A percentile compares a stretch with the other conserved stretches of the same genome.
Conservation (phyloP, 83 land plant genomes). For the Diphasiastrum complanatum region DNA sequence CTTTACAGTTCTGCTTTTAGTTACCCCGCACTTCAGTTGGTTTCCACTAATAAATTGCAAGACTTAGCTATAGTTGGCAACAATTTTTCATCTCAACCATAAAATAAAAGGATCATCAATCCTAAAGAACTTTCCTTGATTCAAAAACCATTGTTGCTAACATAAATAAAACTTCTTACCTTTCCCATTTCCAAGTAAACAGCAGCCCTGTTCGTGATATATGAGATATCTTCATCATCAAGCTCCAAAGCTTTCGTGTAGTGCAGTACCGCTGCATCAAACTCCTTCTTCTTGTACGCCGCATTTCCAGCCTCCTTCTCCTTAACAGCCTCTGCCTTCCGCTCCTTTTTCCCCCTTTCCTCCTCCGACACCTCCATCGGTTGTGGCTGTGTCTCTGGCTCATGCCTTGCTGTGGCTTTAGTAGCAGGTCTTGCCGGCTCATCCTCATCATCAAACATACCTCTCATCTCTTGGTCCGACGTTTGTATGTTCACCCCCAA, state of each 20-base stretch:
- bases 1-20: no score
- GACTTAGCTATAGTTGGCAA: no score
- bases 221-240: constrained; percentile 93
- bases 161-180: constrained; percentile 33
- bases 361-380: constrained; percentile 74
- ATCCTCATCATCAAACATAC: constrained; percentile 17
- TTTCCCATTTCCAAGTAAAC: constrained; percentile 91
- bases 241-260: constrained; percentile 74
- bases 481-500: constrained; percentile 60
- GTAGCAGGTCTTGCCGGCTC: constrained; percentile 22
- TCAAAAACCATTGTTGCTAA: background rate
- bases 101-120: background rate
- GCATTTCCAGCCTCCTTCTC: constrained; percentile 97
- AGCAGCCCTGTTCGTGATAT: constrained; percentile 88
- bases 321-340: constrained; percentile 64
- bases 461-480: constrained; percentile 24
- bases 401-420: constrained; percentile 18
- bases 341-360: constrained; percentile 51
- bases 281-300: constrained; percentile 91
- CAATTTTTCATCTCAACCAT: background rate
- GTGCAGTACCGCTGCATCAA: constrained; percentile 65
- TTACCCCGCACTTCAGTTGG: no score
- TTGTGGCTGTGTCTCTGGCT: constrained; percentile 50
- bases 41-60: no score
- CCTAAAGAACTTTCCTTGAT: background rate